phyloP scores from a whole-genome alignment of 768 basidiomycete species.

The Fomitopsis serialis region DNA sequence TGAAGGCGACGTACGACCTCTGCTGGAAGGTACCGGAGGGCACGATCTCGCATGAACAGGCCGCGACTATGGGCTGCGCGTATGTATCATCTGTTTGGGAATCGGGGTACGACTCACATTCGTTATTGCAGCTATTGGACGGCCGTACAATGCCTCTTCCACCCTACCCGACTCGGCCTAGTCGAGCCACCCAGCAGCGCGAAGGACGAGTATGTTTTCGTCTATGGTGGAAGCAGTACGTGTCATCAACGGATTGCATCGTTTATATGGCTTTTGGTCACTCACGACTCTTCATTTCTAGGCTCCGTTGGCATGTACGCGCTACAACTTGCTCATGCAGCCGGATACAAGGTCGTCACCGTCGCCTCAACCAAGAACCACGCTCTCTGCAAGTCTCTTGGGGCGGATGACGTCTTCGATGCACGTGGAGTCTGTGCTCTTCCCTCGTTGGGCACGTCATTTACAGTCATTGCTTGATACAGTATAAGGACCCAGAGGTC shows the following conservation, averaged over 20 bases:
- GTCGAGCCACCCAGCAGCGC: constrained; percentile 13
- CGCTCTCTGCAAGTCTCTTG: constrained; percentile 31
- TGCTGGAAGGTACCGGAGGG: constrained; percentile 8
- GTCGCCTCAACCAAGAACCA: constrained; percentile 30
- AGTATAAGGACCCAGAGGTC: constrained; percentile 20
- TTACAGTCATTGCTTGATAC: not conserved
- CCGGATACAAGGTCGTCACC: constrained; percentile 29
- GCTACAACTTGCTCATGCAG: constrained; percentile 25
- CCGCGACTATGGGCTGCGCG: constrained; percentile 6
- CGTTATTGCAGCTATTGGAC: constrained; percentile 12
- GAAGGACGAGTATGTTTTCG: constrained; percentile 13
- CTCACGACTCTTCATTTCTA: constrained; percentile 14
- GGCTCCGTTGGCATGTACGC: constrained; percentile 30
- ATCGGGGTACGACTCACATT: not conserved
- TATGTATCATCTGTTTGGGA: not conserved
- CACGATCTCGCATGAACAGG: constrained; percentile 6
- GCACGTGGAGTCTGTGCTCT: not conserved
- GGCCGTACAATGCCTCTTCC: constrained; percentile 16
- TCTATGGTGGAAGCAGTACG: constrained; percentile 22
- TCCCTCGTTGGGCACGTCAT: not conserved
- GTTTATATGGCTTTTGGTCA: not conserved
- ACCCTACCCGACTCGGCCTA: constrained; percentile 15
- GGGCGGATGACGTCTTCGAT: constrained; percentile 31
- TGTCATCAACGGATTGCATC: not conserved
- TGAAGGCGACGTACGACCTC: constrained; percentile 11